Base-by-base conservation (phyloP, 495 filamentous ascomycete genomes). In the Durotheca rogersii region DNA sequence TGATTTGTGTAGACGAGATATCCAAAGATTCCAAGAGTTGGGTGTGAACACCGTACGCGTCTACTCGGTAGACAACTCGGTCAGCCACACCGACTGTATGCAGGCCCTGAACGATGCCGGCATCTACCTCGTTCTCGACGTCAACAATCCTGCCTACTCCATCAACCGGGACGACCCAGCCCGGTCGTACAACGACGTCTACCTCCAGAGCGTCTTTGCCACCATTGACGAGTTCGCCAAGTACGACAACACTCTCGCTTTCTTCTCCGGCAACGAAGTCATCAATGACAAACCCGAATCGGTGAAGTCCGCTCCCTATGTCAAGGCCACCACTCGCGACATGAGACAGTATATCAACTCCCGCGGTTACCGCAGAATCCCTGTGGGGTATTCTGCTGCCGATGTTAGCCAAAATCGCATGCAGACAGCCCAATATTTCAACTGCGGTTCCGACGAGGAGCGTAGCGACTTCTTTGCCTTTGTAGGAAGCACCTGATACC, bases 221-320 rank as follows among this genome's bases (percentile, higher is more conserved):
- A 96, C 92, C 50, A 82, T 96, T 52, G 91, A 96, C 65, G 84
- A 78, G 43, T 96, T 97, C 61, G 75, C 79, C 58, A 84, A 87
- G 60, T 97, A 95, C 72, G 71, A 76, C 73, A 97, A 97, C 75
- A 91, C 87, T 9, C 75, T 96, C 36, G 86, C 88, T 39, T 96
- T 96, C 83, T 96, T 96, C 78, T 94, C 91, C 12, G 92, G 89
- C 30, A 96, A 97, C 67, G 92, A 97, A 72, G 90, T 95, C 54
- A 90, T 96, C 77, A 94, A 97, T 74, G 82, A 87, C 52, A 79
- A 83, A 51, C 57, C 66, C 31, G 75, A 77, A 4, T 92, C 87
- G 2, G 90, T 88, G 39, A 67, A 72, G 43, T 74, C 82, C 34
- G 92, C 91, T 7, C 87, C 88, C 11, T 92, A 89, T 61, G 87